Evolutionary conservation across 345 rosid species (phyloP), one percentile per base, ranked within the genome.

Genomic region (Rhizophora mangle): DNA sequence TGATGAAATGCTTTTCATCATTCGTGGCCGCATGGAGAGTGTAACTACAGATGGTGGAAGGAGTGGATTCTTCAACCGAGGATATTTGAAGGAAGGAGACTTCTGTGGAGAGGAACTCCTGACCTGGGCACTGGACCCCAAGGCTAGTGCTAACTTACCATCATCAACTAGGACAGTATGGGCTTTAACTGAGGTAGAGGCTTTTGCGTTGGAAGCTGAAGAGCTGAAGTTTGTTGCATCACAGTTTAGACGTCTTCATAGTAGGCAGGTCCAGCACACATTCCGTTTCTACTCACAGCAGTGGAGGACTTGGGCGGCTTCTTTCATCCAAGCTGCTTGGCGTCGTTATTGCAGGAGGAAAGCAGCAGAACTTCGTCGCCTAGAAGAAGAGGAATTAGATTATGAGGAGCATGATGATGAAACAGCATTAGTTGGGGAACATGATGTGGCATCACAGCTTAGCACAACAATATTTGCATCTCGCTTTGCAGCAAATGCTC

Each of bases 251-350:
- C 82, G 98, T 13, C 86, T 92, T n/a, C 98, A 92, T 64, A 92
- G 96, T 31, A 73, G 93, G 65, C 96, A 88, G 71, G 87, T 92
- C 26, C 91, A 90, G 60, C 96, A 92, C 34, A 92, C 94, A 0
- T 92, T 92, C 77, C 85, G 97, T 8, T 86, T 89, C 83, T 92
- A 92, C 76, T 92, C 98, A 1, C 98, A 92, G 63, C 96, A 92
- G 67, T 92, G 98, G 98, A 85, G 95, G 74, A 92, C 98, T 16
- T 92, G 96, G 97, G 97, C 94, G 58, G 66, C 96, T 51, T 77
- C 85, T 80, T 87, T 92, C 55, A 90, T 90, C 63, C 95, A 92
- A 74, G 84, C 96, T 4, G 81, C 95, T 7, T 92, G 93, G 96
- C 76, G 96, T 8, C 78, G 90, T 52, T 81, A 85, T 64, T 51